phyloP scores from a whole-genome alignment of 169 alveolate species.

The Plasmodium gallinaceum region DNA sequence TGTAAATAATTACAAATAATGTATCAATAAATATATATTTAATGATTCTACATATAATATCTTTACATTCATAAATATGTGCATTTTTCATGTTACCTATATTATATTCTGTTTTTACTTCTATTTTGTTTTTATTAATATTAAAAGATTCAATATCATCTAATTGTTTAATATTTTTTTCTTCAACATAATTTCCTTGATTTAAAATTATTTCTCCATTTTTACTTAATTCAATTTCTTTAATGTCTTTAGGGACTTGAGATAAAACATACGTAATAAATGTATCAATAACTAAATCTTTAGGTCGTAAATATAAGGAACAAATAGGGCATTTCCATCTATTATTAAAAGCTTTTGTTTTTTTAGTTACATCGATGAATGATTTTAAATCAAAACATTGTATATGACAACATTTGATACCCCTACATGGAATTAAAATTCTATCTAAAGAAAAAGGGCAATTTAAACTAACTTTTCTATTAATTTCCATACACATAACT shows the following conservation, averaged over 20 bases:
- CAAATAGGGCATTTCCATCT: conserved; percentile 96
- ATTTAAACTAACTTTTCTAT: conserved; percentile 82
- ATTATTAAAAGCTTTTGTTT: conserved; percentile 92
- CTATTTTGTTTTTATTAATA: conserved; percentile 16
- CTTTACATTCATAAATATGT: background rate
- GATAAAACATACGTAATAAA: conserved; percentile 84
- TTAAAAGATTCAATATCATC: conserved; percentile 29
- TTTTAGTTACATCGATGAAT: conserved; percentile 89
- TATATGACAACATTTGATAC: conserved; percentile 90
- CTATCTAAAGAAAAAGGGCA: conserved; percentile 90
- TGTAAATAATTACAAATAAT: conserved; percentile 7
- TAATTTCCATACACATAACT: conserved; percentile 87
- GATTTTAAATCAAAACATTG: conserved; percentile 94
- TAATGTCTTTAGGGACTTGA: conserved; percentile 78
- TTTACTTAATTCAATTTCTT: conserved; percentile 78
- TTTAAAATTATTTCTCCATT: conserved; percentile 58
- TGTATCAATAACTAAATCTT: conserved; percentile 89
- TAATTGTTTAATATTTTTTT: conserved; percentile 27
- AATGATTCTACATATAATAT: background rate
- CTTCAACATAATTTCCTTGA: conserved; percentile 2
- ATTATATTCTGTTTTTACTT: conserved; percentile 44
- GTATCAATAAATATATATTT: background rate
- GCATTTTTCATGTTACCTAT: conserved; percentile 7
- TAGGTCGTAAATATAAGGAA: conserved; percentile 89
- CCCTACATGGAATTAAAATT: conserved; percentile 93